Evolutionary conservation across 2,329 filamentous ascomycete genomes (phyloP).

Genomic region (Fusarium foetens): DNA sequence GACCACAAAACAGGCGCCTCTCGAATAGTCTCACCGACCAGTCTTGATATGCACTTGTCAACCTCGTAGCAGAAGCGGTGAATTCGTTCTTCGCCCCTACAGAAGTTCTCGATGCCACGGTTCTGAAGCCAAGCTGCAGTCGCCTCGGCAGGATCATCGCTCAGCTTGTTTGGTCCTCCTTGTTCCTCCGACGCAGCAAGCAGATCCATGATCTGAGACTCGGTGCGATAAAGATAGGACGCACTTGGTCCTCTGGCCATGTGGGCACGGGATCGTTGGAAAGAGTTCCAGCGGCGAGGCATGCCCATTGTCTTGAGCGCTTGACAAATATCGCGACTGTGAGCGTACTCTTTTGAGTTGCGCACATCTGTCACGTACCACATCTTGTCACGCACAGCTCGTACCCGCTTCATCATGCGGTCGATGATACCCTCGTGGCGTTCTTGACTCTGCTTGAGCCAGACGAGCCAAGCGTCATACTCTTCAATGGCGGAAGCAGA

Average conservation of each 20-base stretch:
- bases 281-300: slow-evolving; percentile 65
- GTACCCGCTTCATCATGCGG: slow-evolving; percentile 77
- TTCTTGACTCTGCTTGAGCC: slow-evolving; percentile 84
- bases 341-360: slow-evolving; percentile 87
- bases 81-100: slow-evolving; percentile 92
- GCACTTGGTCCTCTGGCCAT: slow-evolving; percentile 59
- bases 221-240: slow-evolving; percentile 80
- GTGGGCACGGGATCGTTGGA: slow-evolving; percentile 61
- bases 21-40: slow-evolving; percentile 84
- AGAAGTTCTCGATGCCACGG: slow-evolving; percentile 89
- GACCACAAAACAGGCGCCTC: slow-evolving; percentile 93
- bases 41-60: slow-evolving; percentile 83
- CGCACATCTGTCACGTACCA: slow-evolving; percentile 97
- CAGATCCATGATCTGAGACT: slow-evolving; percentile 87
- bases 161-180: slow-evolving; percentile 92
- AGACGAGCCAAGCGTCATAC: slow-evolving; percentile 83
- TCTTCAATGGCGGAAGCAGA: slow-evolving; percentile 79
- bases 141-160: slow-evolving; percentile 92
- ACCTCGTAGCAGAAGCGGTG: slow-evolving; percentile 94
- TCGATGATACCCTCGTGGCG: slow-evolving; percentile 79
- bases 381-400: slow-evolving; percentile 91
- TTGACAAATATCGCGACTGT: slow-evolving; percentile 84
- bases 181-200: slow-evolving; percentile 85
- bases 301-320: slow-evolving; percentile 91
- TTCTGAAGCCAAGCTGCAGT: slow-evolving; percentile 85